phyloP scores from a whole-genome alignment of 1,284 basidiomycete genomes.

The Anthracocystis walkeri region DNA sequence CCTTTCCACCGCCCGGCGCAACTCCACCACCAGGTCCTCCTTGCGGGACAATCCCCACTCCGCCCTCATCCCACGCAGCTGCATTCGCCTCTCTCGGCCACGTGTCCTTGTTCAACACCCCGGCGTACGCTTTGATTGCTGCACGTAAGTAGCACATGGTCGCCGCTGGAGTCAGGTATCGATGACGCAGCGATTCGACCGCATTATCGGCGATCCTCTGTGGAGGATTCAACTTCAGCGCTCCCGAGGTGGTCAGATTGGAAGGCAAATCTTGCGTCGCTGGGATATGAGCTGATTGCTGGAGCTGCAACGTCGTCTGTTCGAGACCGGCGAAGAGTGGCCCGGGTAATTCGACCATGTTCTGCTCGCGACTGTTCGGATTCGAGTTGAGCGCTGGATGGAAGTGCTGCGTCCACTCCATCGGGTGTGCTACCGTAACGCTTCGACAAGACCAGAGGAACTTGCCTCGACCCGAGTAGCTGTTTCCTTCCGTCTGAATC shows the following conservation, averaged over 20 bases:
- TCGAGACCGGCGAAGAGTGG: conserved; percentile 46
- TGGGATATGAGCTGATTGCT: conserved; percentile 9
- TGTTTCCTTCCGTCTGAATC: conserved; percentile 60
- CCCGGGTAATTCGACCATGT: conserved; percentile 44
- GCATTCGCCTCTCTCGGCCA: conserved; percentile 41
- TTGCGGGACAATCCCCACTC: conserved; percentile 25
- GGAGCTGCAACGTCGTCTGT: conserved; percentile 23
- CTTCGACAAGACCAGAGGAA: conserved; percentile 49
- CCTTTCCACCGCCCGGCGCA: conserved; percentile 41
- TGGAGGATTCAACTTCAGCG: conserved; percentile 25
- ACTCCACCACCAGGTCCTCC: conserved; percentile 45
- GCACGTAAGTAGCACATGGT: conserved; percentile 53
- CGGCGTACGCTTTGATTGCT: conserved; percentile 39
- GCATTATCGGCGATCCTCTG: conserved; percentile 53
- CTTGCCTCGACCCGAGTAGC: conserved; percentile 55
- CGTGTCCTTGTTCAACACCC: conserved; percentile 25
- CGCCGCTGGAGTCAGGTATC: conserved; percentile 56
- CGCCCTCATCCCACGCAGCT: conserved; percentile 25
- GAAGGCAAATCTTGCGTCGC: conserved; percentile 1
- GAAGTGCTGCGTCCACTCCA: conserved; percentile 64
- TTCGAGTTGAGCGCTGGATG: conserved; percentile 53
- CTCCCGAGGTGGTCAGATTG: background rate
- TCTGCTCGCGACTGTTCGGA: conserved; percentile 26
- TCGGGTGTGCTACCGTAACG: conserved; percentile 46
- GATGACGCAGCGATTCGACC: conserved; percentile 27